Evolutionary conservation across 257 asterid species (phyloP), one percentile per base, ranked within the genome.

Genomic region (Anisodus tanguticus): DNA sequence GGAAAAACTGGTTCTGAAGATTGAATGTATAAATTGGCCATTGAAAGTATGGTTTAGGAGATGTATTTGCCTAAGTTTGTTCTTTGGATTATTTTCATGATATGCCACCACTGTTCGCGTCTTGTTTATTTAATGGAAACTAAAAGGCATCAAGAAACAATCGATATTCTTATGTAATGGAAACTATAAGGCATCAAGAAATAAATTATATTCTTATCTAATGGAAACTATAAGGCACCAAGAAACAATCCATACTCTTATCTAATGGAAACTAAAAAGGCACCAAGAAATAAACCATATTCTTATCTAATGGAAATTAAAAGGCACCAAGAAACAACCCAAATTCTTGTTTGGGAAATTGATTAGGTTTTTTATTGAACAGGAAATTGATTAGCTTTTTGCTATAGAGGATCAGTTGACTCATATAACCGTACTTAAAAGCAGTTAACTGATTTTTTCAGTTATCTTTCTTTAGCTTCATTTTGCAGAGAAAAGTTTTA

Each of bases 61-160:
- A 37, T 17, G 70, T 37, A 12, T n/a, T 80, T 57, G 39, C 69
- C 8, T 41, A 45, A 58, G 70, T 58, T 79, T 80, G 83, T 41
- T 37, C 57, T 58, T 80, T 13, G 54, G 72, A 63, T 80, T 45
- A 59, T 39, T 59, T 58, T 10, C 16, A 10, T 66, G 31, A 12
- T 31, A 35, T 6, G 47, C 9, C 47, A 66, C 15, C 45, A 35
- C n/a, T 31, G 35, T 26, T 31, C 71, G n/a, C 45, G 39, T 71
- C n/a, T 31, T 47, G 12, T n/a, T 22, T 45, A 55, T 55, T n/a
- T 55, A 55, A 4, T 55, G 60, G 60, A 5, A 55, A 55, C 60
- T 55, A 55, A 55, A 49, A 55, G 60, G 60, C 17, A 55, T 7
- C 59, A 12, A 12, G 17, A 54, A 54, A 58, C 8, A 58, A 58